A percentile compares a stretch with the other conserved stretches of the same genome.
phyloP scores from a whole-genome alignment of 257 asterid species.

The Primulina tabacum region DNA sequence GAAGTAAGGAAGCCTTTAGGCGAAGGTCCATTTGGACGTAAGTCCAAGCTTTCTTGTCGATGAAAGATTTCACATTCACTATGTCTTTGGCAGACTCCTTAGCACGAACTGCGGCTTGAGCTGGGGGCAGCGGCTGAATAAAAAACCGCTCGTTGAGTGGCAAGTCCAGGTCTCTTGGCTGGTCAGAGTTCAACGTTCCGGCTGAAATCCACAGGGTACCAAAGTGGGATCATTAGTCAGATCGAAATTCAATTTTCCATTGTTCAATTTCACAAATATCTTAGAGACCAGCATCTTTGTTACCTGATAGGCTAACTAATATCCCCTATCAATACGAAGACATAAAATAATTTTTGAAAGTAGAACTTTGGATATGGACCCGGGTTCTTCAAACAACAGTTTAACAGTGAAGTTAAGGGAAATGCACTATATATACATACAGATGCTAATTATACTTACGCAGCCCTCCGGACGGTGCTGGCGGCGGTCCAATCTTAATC shows the following conservation, averaged over 20 bases:
- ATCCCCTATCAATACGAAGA: no score
- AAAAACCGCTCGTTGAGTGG: slow-evolving; percentile 73
- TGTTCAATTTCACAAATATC: no score
- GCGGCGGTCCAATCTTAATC: slow-evolving; percentile 81
- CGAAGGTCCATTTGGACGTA: slow-evolving; percentile 89
- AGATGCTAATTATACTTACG: slow-evolving; percentile 47
- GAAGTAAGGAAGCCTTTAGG: slow-evolving; percentile 58
- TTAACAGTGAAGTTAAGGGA: no score
- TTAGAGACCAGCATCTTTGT: no score
- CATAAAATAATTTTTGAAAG: no score
- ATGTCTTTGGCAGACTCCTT: slow-evolving; percentile 89
- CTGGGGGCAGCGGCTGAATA: slow-evolving; percentile 73
- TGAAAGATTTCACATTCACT: slow-evolving; percentile 49
- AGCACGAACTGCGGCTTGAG: slow-evolving; percentile 69
- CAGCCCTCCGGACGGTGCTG: slow-evolving; percentile 93
- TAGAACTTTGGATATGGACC: no score
- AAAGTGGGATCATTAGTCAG: neutral
- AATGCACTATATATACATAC: no score
- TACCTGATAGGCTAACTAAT: no score
- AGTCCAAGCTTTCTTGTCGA: slow-evolving; percentile 94
- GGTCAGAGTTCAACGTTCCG: slow-evolving; percentile 87
- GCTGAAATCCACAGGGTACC: slow-evolving; percentile 37
- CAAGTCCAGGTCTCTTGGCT: slow-evolving; percentile 62
- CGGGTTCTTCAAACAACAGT: no score
- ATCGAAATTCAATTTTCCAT: neutral